Base-by-base conservation (phyloP, 208 protist genomes). In the Acanthamoeba royreba region DNA sequence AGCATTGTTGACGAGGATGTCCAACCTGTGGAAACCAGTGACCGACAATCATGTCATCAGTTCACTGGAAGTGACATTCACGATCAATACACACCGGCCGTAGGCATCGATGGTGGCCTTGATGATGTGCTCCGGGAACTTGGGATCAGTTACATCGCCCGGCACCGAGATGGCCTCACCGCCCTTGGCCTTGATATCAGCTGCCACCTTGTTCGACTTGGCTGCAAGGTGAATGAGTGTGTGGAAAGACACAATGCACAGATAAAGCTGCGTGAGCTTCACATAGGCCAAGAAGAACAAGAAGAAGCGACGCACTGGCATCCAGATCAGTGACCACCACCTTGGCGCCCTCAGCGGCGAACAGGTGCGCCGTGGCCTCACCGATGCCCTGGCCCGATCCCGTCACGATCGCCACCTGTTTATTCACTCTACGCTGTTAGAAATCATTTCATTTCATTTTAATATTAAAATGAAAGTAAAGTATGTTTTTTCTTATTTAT, bases 1-100 rank as follows among this genome's bases (percentile, higher is more conserved):
- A 8, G 95, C 95, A 53, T 96, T 95, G 92, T 96, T 96, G 33
- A 96, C 95, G 8, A 96, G n/a, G 8, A 95, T 93, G 55, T 96
- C 85, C 4, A 94, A 47, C 63, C 52, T n/a, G 25, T 22, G 33
- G 81, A 86, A 1, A 25, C 31, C 69, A 45, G 17, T 19, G 38
- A 89, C n/a, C n/a, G n/a, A n/a, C n/a, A n/a, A n/a, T n/a, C n/a
- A n/a, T n/a, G n/a, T n/a, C n/a, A n/a, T n/a, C n/a, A n/a, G n/a
- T n/a, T n/a, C n/a, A n/a, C n/a, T n/a, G n/a, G n/a, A n/a, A n/a
- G n/a, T n/a, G n/a, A n/a, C n/a, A n/a, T n/a, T n/a, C n/a, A n/a
- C n/a, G n/a, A 86, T 88, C 7, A 11, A 31, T 22, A 92, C 55
- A 17, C 0, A n/a, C 55, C 55, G 0, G 55, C 61, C 61, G n/a